These are phyloP conservation scores for Claviceps sp. DNA, from an alignment of 2,329 filamentous ascomycete genomes.

Conservation along the genomic window DNA sequence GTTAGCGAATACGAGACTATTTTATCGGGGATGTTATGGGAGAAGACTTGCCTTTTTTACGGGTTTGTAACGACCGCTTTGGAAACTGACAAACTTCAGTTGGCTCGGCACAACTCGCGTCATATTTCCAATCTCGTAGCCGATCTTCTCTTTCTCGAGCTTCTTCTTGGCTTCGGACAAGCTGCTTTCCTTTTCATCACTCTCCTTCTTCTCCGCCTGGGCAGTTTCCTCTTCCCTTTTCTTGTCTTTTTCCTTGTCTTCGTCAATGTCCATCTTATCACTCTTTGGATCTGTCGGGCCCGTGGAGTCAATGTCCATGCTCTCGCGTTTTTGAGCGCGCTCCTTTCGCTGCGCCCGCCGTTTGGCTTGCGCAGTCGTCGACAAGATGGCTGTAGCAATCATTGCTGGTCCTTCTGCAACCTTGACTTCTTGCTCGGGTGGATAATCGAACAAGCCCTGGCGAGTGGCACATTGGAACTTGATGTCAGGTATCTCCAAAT, in stretches of 20 bases:
- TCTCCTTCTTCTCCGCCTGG: constrained; percentile 38
- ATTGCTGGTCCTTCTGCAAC: constrained; percentile 84
- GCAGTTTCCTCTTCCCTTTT: constrained; percentile 34
- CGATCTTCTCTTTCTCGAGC: constrained; percentile 87
- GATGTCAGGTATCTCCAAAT: constrained; percentile 85
- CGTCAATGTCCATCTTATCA: constrained; percentile 84
- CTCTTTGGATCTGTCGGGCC: constrained; percentile 48
- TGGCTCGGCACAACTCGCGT: constrained; percentile 83
- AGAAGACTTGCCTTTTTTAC: constrained; percentile 58
- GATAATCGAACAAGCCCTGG: constrained; percentile 94
- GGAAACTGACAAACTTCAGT: constrained; percentile 91
- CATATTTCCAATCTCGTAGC: constrained; percentile 95
- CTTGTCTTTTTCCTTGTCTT: constrained; percentile 51
- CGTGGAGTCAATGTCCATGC: constrained; percentile 84
- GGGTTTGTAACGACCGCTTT: constrained; percentile 79
- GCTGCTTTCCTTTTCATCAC: constrained; percentile 27
- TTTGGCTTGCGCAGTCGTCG: constrained; percentile 93
- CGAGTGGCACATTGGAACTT: constrained; percentile 92
- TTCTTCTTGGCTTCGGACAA: constrained; percentile 66
- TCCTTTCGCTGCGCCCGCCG: constrained; percentile 90
- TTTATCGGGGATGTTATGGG: background rate
- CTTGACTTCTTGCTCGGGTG: constrained; percentile 92
- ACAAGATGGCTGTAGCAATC: constrained; percentile 89
- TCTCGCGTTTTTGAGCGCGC: constrained; percentile 74
- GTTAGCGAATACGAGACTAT: background rate